These are phyloP conservation scores for Panaeolus papilionaceus DNA, from an alignment of 768 basidiomycete species.

Conservation along the genomic window DNA sequence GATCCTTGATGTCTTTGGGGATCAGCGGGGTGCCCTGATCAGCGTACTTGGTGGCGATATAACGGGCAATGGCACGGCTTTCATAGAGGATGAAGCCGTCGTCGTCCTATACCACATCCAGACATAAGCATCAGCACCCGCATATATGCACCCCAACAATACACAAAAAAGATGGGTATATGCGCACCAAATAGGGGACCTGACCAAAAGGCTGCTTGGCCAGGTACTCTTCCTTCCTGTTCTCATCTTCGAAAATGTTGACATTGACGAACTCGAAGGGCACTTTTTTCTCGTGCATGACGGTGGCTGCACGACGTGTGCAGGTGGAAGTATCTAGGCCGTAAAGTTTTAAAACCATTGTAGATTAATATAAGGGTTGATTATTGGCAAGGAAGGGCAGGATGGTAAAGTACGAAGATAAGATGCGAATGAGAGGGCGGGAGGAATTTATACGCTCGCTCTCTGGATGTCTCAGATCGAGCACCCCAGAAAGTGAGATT, in stretches of 20 bases:
- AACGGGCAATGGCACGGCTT: slow-evolving; percentile 65
- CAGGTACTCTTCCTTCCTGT: slow-evolving; percentile 51
- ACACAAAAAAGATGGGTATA: neutral
- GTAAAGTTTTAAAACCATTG: too few relatives aligned
- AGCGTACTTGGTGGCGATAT: slow-evolving; percentile 61
- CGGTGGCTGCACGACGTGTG: slow-evolving; percentile 55
- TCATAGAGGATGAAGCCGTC: slow-evolving; percentile 70
- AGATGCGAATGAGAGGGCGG: neutral
- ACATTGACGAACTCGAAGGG: slow-evolving; percentile 57
- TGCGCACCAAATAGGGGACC: slow-evolving; percentile 58
- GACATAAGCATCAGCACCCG: neutral
- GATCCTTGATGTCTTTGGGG: slow-evolving; percentile 49
- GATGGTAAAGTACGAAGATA: neutral
- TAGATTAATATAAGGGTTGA: neutral
- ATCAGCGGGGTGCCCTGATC: slow-evolving; percentile 56
- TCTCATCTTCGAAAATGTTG: slow-evolving; percentile 48
- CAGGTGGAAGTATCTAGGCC: slow-evolving; percentile 47
- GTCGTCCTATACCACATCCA: slow-evolving; percentile 44
- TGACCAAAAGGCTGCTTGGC: slow-evolving; percentile 69
- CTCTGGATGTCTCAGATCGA: neutral
- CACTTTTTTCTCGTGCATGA: slow-evolving; percentile 62
- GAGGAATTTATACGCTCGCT: neutral
- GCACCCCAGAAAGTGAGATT: neutral
- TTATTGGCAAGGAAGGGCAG: too few relatives aligned
- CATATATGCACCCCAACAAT: neutral